phyloP scores from a whole-genome alignment of 306 rosid species.

The Trifolium dubium region DNA sequence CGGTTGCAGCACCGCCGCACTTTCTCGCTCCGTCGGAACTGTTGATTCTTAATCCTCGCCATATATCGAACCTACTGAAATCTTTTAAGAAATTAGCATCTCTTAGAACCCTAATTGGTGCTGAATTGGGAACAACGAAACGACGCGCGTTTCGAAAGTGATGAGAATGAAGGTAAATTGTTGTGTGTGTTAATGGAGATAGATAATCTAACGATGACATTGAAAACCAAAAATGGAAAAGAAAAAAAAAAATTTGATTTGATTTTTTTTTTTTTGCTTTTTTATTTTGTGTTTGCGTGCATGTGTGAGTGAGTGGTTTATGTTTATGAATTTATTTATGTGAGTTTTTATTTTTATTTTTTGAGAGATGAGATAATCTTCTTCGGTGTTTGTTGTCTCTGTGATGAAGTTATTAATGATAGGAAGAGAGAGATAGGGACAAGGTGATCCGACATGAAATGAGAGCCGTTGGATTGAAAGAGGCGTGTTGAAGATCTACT shows the following conservation, averaged over 20 bases:
- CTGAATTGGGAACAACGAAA: conserved; percentile 47
- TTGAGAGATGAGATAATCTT: conserved; percentile 28
- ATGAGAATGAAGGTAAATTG: conserved; percentile 54
- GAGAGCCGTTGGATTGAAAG: conserved; percentile 57
- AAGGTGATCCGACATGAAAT: conserved; percentile 38
- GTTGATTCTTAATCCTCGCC: conserved; percentile 51
- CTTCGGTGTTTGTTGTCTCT: neutral
- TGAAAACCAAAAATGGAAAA: neutral
- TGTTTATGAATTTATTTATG: neutral
- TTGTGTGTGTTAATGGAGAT: conserved; percentile 63
- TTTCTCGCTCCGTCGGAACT: conserved; percentile 32
- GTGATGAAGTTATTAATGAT: conserved; percentile 32
- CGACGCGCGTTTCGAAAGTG: conserved; percentile 49
- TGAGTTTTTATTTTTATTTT: neutral
- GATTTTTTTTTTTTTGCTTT: conserved; percentile 22
- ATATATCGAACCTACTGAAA: conserved; percentile 55
- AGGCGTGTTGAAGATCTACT: conserved; percentile 42
- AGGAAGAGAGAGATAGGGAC: conserved; percentile 32
- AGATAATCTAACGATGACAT: conserved; percentile 77
- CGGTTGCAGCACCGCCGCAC: conserved; percentile 33
- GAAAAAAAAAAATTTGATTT: neutral
- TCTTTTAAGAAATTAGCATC: conserved; percentile 39
- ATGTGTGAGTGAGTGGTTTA: neutral
- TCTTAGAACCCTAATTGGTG: conserved; percentile 40
- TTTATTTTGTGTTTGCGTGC: conserved; percentile 9